A percentile compares a stretch with the other conserved stretches of the same genome.
Conservation (phyloP, 495 filamentous ascomycete species). For the Talaromyces borbonicus region DNA sequence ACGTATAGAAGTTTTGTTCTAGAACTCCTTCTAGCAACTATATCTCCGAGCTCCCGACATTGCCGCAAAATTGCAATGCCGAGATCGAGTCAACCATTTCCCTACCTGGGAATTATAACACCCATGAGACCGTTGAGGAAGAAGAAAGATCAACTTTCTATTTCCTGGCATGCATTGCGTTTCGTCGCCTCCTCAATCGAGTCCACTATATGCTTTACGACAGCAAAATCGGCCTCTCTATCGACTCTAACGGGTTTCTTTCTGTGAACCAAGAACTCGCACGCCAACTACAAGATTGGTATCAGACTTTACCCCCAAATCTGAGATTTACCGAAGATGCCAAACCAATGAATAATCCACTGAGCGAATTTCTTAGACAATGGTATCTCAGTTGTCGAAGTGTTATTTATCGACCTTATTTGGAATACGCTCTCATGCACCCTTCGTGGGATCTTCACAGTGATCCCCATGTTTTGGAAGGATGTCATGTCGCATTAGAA, state of each 20-base stretch:
- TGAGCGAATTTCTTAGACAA: constrained; percentile 33
- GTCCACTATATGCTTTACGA: constrained; percentile 23
- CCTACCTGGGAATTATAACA: constrained; percentile 22
- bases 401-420: constrained; percentile 38
- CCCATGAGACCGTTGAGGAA: constrained; percentile 11
- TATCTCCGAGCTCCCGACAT: constrained; percentile 26
- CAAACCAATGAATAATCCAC: constrained; percentile 14
- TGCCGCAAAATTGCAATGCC: constrained; percentile 33
- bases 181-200: constrained; percentile 27
- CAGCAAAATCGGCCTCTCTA: constrained; percentile 15
- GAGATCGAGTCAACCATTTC: constrained; percentile 34
- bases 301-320: constrained; percentile 26
- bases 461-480: constrained; percentile 20
- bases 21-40: too few relatives aligned
- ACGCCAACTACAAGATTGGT: constrained; percentile 36
- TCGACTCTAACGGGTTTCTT: constrained; percentile 28
- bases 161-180: constrained; percentile 27
- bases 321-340: constrained; percentile 26
- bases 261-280: constrained; percentile 31
- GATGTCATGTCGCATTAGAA: constrained; percentile 27
- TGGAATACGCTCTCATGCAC: constrained; percentile 28
- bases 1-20: neutral
- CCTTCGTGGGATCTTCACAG: constrained; percentile 7
- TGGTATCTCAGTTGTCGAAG: constrained; percentile 37
- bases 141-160: constrained; percentile 21